phyloP scores from a whole-genome alignment of 768 basidiomycete species.

The Podaxis sp. region DNA sequence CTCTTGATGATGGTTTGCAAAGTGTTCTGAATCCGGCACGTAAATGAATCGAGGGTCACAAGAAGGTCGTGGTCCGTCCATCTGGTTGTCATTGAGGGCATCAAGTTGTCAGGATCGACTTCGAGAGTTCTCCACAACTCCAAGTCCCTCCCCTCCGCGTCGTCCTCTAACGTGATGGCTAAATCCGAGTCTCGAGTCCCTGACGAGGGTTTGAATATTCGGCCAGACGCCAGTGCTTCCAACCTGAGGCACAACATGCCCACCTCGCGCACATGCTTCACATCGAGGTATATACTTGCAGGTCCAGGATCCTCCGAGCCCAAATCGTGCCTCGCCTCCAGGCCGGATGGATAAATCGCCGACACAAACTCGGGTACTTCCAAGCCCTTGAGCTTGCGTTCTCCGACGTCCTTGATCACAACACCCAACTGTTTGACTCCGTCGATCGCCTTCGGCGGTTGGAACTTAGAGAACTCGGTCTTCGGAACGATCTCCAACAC shows the following conservation, averaged over 20 bases:
- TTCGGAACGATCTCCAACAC: slow-evolving; percentile 52
- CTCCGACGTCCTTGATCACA: slow-evolving; percentile 73
- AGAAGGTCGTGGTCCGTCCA: slow-evolving; percentile 73
- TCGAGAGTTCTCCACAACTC: slow-evolving; percentile 35
- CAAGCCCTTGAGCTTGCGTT: slow-evolving; percentile 91
- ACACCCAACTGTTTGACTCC: slow-evolving; percentile 74
- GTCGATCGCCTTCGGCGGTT: slow-evolving; percentile 63
- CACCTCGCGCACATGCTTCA: slow-evolving; percentile 74
- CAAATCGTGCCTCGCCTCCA: slow-evolving; percentile 70
- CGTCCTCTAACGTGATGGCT: slow-evolving; percentile 28
- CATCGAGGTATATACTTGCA: slow-evolving; percentile 57
- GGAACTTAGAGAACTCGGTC: slow-evolving; percentile 58
- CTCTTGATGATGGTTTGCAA: slow-evolving; percentile 35
- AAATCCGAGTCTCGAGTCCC: slow-evolving; percentile 37
- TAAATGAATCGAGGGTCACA: slow-evolving; percentile 72
- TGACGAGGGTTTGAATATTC: slow-evolving; percentile 51
- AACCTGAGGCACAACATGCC: slow-evolving; percentile 73
- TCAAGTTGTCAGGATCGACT: slow-evolving; percentile 58
- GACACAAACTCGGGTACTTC: slow-evolving; percentile 88
- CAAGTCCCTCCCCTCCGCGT: slow-evolving; percentile 19
- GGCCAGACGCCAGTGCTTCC: slow-evolving; percentile 67
- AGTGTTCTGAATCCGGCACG: slow-evolving; percentile 76
- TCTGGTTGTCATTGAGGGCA: slow-evolving; percentile 69
- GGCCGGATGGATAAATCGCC: slow-evolving; percentile 73
- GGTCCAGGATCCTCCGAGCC: slow-evolving; percentile 39